A percentile compares a stretch with the other conserved stretches of the same genome.
These are phyloP conservation scores for Myrica gale DNA, from an alignment of 306 rosid genomes.

Conservation along the genomic window DNA sequence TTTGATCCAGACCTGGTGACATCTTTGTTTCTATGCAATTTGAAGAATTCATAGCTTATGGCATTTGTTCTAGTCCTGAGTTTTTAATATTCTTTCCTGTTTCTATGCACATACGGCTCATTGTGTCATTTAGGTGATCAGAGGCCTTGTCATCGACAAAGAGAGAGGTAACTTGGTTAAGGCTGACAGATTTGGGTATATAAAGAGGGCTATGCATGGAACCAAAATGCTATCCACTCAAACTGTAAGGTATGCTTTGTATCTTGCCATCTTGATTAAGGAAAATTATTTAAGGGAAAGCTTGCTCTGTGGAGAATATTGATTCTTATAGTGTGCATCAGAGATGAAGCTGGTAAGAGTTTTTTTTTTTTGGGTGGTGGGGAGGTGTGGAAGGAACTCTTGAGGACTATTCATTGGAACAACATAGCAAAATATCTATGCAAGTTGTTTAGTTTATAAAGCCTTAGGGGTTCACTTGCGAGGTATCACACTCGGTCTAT, in stretches of 20 bases:
- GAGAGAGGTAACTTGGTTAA: constrained; percentile 93
- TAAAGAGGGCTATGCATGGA: constrained; percentile 97
- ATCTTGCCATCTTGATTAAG: constrained; percentile 22
- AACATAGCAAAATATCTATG: too few relatives aligned
- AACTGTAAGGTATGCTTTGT: constrained; percentile 68
- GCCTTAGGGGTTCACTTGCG: neutral
- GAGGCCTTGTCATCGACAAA: constrained; percentile 98
- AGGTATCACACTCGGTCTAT: neutral
- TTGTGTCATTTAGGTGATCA: constrained; percentile 64
- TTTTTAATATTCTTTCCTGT: constrained; percentile 14
- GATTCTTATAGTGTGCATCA: constrained; percentile 1
- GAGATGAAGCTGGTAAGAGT: too few relatives aligned
- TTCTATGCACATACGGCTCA: constrained; percentile 23
- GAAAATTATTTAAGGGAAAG: constrained; percentile 8
- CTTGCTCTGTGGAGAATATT: constrained; percentile 16
- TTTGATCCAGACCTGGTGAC: constrained; percentile 92
- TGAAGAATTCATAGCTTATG: neutral
- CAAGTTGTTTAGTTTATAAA: too few relatives aligned
- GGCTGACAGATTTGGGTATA: constrained; percentile 94
- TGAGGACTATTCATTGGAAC: too few relatives aligned
- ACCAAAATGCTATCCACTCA: constrained; percentile 83
- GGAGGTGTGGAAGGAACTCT: neutral
- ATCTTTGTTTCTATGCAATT: constrained; percentile 28
- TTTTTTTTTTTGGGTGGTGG: too few relatives aligned
- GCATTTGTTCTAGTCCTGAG: constrained; percentile 19